Conservation (phyloP, 768 basidiomycete species). For the Dacryopinax spathularia region DNA sequence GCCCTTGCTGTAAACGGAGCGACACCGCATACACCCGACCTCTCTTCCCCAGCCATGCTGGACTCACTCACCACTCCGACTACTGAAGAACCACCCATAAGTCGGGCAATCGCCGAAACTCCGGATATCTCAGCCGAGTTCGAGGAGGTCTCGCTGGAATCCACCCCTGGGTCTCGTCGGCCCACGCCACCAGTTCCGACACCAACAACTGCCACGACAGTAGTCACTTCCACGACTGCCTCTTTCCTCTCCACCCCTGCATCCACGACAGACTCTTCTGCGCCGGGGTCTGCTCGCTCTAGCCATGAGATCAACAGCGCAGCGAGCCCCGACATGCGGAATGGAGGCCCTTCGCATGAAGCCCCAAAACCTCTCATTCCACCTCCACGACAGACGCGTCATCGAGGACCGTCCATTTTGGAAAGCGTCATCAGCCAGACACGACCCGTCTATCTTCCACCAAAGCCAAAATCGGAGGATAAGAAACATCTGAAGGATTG, state of each 20-base stretch:
- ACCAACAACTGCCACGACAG: conserved; percentile 33
- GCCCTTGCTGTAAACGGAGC: neutral
- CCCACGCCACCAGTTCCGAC: conserved; percentile 31
- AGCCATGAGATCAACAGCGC: neutral
- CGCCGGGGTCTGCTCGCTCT: neutral
- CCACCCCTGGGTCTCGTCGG: conserved; percentile 48
- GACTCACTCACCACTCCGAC: neutral
- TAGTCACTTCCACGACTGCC: conserved; percentile 23
- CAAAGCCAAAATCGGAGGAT: conserved; percentile 65
- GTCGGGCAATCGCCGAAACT: neutral
- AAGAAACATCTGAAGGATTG: conserved; percentile 72
- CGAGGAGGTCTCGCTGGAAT: conserved; percentile 33
- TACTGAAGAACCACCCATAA: neutral
- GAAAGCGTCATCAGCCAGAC: conserved; percentile 76
- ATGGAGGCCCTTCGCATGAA: neutral
- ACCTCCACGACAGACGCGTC: conserved; percentile 3
- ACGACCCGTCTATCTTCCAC: conserved; percentile 71
- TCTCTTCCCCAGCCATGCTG: neutral
- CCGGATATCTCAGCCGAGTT: neutral
- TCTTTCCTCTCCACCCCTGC: conserved; percentile 3
- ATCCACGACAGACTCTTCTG: neutral
- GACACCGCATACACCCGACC: neutral
- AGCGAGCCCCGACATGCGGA: neutral
- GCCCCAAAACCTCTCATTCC: neutral
- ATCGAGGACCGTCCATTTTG: conserved; percentile 47